phyloP scores from a whole-genome alignment of 2,329 filamentous ascomycete species.

The Fusarium duplospermum region DNA sequence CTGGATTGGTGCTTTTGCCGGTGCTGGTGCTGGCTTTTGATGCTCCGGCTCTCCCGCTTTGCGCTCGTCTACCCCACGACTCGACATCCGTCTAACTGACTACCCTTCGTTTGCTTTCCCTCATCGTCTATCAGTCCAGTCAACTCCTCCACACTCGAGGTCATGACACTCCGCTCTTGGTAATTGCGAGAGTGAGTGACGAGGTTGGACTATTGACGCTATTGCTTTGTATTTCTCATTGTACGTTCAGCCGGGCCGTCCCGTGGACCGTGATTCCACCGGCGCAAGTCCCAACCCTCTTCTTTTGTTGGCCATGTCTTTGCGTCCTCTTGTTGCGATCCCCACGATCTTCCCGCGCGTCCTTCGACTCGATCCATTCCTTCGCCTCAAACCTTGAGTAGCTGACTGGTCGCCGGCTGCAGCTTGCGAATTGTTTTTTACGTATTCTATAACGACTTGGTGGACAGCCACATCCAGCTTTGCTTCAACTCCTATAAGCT shows the following conservation, averaged over 20 bases:
- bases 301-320: slow-evolving; percentile 9
- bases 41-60: slow-evolving; percentile 22
- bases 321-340: neutral
- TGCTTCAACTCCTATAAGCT: slow-evolving; percentile 13
- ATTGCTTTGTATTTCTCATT: slow-evolving; percentile 23
- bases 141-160: slow-evolving; percentile 20
- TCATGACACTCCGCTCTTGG: slow-evolving; percentile 35
- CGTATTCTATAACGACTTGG: slow-evolving; percentile 12
- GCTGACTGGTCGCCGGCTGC: slow-evolving; percentile 4
- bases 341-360: neutral
- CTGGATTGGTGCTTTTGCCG: slow-evolving; percentile 34
- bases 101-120: slow-evolving; percentile 3
- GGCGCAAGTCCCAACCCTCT: slow-evolving; percentile 22
- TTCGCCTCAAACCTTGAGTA: neutral
- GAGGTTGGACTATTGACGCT: slow-evolving; percentile 28
- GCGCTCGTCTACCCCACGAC: slow-evolving; percentile 1
- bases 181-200: slow-evolving; percentile 31
- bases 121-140: slow-evolving; percentile 5
- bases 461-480: slow-evolving; percentile 6
- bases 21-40: slow-evolving; percentile 41
- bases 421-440: slow-evolving; percentile 18
- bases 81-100: slow-evolving; percentile 7
- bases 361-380: neutral
- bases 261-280: slow-evolving; percentile 16
- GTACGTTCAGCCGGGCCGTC: slow-evolving; percentile 36